Percentiles rank a stretch among this genome's conserved stretches.
Conservation (phyloP, 2,329 filamentous ascomycete genomes). For the Nigrospora sphaerica region DNA sequence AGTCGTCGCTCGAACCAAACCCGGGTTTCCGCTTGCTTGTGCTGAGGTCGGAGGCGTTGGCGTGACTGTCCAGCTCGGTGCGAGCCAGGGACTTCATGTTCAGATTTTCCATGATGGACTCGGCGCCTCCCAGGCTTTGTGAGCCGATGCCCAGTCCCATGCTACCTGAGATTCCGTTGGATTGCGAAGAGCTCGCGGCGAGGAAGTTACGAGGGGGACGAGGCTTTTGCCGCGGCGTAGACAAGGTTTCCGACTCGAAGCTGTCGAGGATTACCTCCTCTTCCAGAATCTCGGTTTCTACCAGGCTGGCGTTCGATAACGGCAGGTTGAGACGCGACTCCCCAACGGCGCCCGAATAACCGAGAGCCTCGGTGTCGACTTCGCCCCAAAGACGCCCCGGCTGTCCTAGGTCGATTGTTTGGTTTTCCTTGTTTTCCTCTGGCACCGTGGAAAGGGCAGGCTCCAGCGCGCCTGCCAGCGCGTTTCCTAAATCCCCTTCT, state of each 20-base stretch:
- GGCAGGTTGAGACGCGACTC: slow-evolving; percentile 42
- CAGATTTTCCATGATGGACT: slow-evolving; percentile 34
- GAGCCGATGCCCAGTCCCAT: slow-evolving; percentile 28
- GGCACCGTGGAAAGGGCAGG: slow-evolving; percentile 43
- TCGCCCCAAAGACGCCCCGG: slow-evolving; percentile 46
- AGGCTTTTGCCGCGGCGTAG: slow-evolving; percentile 23
- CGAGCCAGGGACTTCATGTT: slow-evolving; percentile 32
- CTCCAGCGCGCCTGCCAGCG: slow-evolving; percentile 19
- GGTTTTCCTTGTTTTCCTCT: slow-evolving; percentile 75
- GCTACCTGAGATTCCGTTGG: slow-evolving; percentile 16
- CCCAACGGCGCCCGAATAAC: slow-evolving; percentile 44
- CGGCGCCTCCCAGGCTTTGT: slow-evolving; percentile 47
- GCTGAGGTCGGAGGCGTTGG: slow-evolving; percentile 26
- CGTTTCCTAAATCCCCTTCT: slow-evolving; percentile 13
- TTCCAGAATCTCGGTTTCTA: slow-evolving; percentile 26
- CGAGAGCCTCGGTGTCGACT: slow-evolving; percentile 44
- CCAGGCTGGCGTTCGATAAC: slow-evolving; percentile 22
- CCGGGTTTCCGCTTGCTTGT: slow-evolving; percentile 51
- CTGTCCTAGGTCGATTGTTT: slow-evolving; percentile 52
- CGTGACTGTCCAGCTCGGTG: slow-evolving; percentile 11
- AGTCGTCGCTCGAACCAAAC: slow-evolving; percentile 45
- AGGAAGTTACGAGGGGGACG: slow-evolving; percentile 10
- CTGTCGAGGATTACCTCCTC: slow-evolving; percentile 37
- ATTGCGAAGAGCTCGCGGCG: slow-evolving; percentile 3
- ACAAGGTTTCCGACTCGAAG: slow-evolving; percentile 37